A percentile compares a stretch with the other conserved stretches of the same genome.
These are phyloP conservation scores for Fraxinus pennsylvanica DNA, from an alignment of 257 asterid genomes.

Conservation along the genomic window DNA sequence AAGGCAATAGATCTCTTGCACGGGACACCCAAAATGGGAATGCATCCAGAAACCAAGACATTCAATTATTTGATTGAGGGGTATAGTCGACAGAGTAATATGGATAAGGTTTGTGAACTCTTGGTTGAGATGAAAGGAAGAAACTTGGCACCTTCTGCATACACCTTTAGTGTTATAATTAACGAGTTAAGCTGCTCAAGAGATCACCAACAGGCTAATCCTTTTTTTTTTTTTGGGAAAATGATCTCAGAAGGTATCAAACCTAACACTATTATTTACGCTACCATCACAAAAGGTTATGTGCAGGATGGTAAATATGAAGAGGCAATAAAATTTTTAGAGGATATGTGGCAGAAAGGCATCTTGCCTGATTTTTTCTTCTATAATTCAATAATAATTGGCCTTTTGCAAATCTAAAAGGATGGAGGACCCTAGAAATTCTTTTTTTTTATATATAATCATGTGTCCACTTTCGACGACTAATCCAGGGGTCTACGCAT, in stretches of 20 bases:
- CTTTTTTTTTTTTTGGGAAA: constrained; percentile 44
- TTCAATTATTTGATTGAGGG: constrained; percentile 66
- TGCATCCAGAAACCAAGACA: constrained; percentile 61
- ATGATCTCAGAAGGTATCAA: constrained; percentile 54
- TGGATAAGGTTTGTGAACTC: constrained; percentile 58
- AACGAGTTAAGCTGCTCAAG: constrained; percentile 59
- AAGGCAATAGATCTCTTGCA: constrained; percentile 48
- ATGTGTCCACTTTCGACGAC: too few relatives aligned
- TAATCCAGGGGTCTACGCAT: too few relatives aligned
- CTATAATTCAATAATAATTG: constrained; percentile 63
- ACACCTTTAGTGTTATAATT: constrained; percentile 58
- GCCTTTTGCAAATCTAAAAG: constrained; percentile 66
- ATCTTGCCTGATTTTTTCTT: constrained; percentile 66
- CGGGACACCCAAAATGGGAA: constrained; percentile 63
- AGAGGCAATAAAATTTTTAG: constrained; percentile 56
- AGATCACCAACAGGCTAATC: constrained; percentile 53
- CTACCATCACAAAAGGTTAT: constrained; percentile 55
- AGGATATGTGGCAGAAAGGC: constrained; percentile 67
- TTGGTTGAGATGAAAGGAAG: constrained; percentile 65
- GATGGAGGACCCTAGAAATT: constrained; percentile 44
- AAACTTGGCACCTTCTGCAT: constrained; percentile 61
- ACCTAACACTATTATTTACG: constrained; percentile 58
- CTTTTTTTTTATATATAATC: too few relatives aligned
- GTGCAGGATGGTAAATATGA: constrained; percentile 64
- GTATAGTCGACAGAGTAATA: constrained; percentile 47